Evolutionary conservation across 192 early-diverging fungal species (phyloP).

Genomic region (Backusella tuberculispora): DNA sequence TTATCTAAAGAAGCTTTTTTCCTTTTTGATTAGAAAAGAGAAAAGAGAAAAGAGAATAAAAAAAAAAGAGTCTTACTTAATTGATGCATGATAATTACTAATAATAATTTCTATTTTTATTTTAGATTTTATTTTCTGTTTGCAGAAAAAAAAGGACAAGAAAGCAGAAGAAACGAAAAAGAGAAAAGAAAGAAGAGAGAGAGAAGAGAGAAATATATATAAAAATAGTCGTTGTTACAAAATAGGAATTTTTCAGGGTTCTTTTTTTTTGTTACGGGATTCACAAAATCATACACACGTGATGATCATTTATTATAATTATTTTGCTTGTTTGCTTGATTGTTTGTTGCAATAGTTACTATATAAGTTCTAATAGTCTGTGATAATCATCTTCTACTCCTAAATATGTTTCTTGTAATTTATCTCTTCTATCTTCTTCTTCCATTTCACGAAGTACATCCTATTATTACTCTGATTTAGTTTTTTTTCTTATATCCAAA

Average conservation of each 20-base stretch:
- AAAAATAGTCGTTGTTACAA: no score
- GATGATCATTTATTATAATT: background rate
- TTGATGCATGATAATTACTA: background rate
- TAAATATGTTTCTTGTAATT: slow-evolving; percentile 77
- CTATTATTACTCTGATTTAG: slow-evolving; percentile 22
- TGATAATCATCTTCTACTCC: slow-evolving; percentile 81
- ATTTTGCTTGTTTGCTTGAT: background rate
- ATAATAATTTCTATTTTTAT: background rate
- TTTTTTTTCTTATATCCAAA: background rate
- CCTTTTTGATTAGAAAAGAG: background rate
- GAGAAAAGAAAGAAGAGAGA: background rate
- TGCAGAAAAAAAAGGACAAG: background rate
- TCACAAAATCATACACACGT: background rate
- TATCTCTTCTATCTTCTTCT: slow-evolving; percentile 65
- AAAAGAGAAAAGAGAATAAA: background rate
- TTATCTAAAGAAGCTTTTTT: background rate
- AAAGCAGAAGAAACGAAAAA: background rate
- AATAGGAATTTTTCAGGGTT: no score
- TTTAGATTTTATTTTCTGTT: background rate
- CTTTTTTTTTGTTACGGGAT: no score
- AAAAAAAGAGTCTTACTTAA: background rate
- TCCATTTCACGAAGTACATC: slow-evolving; percentile 72
- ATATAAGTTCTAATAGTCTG: slow-evolving; percentile 47
- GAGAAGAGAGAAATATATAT: no score
- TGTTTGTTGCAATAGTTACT: background rate